Base-by-base conservation (phyloP, 108 stramenopile species). In the Skeletonema potamos region DNA sequence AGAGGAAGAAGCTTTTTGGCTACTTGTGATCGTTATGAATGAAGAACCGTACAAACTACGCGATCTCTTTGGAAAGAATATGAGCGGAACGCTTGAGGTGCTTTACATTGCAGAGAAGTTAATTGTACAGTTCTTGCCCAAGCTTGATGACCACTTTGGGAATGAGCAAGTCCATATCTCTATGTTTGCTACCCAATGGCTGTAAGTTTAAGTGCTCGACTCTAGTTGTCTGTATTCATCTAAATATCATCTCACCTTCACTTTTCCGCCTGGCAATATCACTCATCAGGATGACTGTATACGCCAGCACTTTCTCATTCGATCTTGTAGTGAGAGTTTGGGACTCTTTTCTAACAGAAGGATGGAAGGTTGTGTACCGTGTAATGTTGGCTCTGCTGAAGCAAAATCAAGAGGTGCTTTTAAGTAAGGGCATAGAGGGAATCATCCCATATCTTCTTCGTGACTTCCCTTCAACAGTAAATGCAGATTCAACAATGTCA, bases 111-210 rank as follows among this genome's bases (percentile, higher is more conserved):
- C 90, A n/a, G 97, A 96, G 64, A 84, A 86, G 55, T 76, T 99
- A 27, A 81, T 94, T 27, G 74, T 84, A 18, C 88, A 94, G 62
- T 91, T 93, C 70, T 61, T 97, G 46, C 92, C 93, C 0, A 79
- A 86, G 43, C 66, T 98, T 24, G 74, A 82, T 27, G 70, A 76
- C 27, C 97, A 98, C 62, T 80, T 98, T 46, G 89, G 88, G 27
- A 81, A 66, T 18, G 91, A 98, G 66, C 70, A 82, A 70, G 84
- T 98, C 30, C 92, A 97, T 44, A 85, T 94, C 7, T 88, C 95
- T 34, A 99, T 99, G 99, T 99, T 90, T 68, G 97, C 94, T 3
- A 97, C 97, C 11, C 97, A 97, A 70, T 99, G 99, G 99, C 69
- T 98, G 39, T 58, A n/a, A n/a, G n/a, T n/a, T n/a, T n/a, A n/a